Base-by-base conservation (phyloP, 805 yeast genomes). In the Candida vartiovaarae region DNA sequence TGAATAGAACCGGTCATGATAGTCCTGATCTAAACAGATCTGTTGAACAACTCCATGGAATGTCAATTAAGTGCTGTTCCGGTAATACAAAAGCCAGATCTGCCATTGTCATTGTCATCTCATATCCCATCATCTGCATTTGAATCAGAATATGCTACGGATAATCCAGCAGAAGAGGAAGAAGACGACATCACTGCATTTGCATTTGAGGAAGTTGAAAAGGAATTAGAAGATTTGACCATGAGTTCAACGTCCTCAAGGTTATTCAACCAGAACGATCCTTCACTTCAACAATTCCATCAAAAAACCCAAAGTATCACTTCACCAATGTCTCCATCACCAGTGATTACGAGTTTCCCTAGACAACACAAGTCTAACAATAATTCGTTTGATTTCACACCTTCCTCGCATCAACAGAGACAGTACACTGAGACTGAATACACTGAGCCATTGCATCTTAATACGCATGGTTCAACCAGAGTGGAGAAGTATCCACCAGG, bases 401-500 rank as follows among this genome's bases (percentile, higher is more conserved):
- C 32, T 27, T 11, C 38, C 8, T n/a, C 28, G 5, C 34, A 11
- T 32, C 20, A 32, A 8, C 34, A 32, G n/a, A 7, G 10, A 26
- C 29, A 35, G 8, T 6, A 23, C 7, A 20, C 36, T 4, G 10
- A 15, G 6, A 8, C 11, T 7, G 20, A 6, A 20, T 33, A 6
- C 25, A 8, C 36, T 28, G 35, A 33, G 8, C 35, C 35, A 33
- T 15, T 33, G 35, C 15, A n/a, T 25, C 8, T 23, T 27, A 38
- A 30, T 4, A 7, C 27, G 34, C 32, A 11, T 8, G 29, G 33
- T 8, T 15, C 31, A 28, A 37, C 24, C 11, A 6, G 4, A 5
- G 29, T 4, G 20, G 34, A 38, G 36, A 53, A 56, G 40, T 63
- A 62, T 44, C 70, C 74, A 4, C 75, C 89, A 0, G 93, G 91